Conservation (phyloP, 2,329 filamentous ascomycete genomes). For the Fusarium heterosporum region DNA sequence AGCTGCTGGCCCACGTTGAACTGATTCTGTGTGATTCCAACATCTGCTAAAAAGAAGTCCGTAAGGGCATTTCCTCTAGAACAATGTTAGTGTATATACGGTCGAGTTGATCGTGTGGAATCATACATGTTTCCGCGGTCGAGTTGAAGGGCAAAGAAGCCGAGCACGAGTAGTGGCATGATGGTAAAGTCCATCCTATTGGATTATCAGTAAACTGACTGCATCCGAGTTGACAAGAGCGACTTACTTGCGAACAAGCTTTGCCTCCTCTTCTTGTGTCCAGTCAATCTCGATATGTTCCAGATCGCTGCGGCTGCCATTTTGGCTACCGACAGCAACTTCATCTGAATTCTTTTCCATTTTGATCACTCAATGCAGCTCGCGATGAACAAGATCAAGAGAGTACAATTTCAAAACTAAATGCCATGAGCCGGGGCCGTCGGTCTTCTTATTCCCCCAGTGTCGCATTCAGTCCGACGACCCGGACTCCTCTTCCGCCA, state of each 20-base stretch:
- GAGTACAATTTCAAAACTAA: background rate
- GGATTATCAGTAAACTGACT: background rate
- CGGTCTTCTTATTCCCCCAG: background rate
- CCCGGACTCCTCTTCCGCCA: background rate
- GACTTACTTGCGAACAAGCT: slow-evolving; percentile 46
- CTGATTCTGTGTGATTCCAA: slow-evolving; percentile 54
- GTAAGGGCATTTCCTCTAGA: slow-evolving; percentile 55
- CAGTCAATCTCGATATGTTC: slow-evolving; percentile 41
- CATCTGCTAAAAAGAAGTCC: slow-evolving; percentile 47
- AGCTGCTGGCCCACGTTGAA: slow-evolving; percentile 12
- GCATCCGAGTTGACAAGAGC: background rate
- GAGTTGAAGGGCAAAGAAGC: slow-evolving; percentile 57
- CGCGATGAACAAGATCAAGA: background rate
- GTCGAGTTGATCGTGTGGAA: background rate
- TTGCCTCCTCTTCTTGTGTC: slow-evolving; percentile 47
- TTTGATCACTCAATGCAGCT: background rate
- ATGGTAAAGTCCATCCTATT: slow-evolving; percentile 56
- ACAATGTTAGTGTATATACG: background rate
- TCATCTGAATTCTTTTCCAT: slow-evolving; percentile 38
- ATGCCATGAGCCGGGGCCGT: background rate
- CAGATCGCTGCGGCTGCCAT: slow-evolving; percentile 25
- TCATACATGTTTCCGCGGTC: slow-evolving; percentile 50
- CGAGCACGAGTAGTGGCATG: slow-evolving; percentile 9
- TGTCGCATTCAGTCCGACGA: background rate
- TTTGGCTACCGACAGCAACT: slow-evolving; percentile 11